These are phyloP conservation scores for Xenosphaeropsis pyriputrescens DNA, from an alignment of 2,329 filamentous ascomycete genomes.

Conservation along the genomic window DNA sequence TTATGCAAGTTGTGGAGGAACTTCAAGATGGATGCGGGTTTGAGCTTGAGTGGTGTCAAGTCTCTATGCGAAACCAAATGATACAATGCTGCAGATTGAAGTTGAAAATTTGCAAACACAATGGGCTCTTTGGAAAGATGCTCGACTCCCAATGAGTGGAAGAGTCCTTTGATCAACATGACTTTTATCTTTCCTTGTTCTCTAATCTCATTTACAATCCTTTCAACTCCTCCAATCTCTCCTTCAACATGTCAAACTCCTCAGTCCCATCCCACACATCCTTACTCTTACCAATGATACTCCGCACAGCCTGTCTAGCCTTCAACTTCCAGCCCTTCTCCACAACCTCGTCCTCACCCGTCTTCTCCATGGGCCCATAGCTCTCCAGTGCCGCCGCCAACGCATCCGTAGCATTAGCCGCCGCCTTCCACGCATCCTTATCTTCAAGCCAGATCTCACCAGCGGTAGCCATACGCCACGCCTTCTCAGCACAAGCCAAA, in stretches of 20 bases:
- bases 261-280: slow-evolving; percentile 68
- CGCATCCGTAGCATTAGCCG: slow-evolving; percentile 55
- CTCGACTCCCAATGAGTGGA: no score
- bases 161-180: no score
- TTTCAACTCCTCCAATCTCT: slow-evolving; percentile 38
- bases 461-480: slow-evolving; percentile 60
- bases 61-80: no score
- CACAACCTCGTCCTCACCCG: slow-evolving; percentile 46
- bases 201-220: not conserved
- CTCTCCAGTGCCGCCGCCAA: slow-evolving; percentile 75
- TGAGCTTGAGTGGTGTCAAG: no score
- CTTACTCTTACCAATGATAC: slow-evolving; percentile 69
- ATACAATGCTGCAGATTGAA: no score
- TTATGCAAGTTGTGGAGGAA: no score
- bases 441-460: slow-evolving; percentile 22
- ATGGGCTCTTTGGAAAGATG: no score
- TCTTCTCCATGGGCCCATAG: slow-evolving; percentile 46
- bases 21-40: no score
- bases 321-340: slow-evolving; percentile 80
- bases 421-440: slow-evolving; percentile 39
- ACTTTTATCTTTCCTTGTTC: no score
- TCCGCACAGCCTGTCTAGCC: slow-evolving; percentile 69
- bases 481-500: slow-evolving; percentile 75
- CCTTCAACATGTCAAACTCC: slow-evolving; percentile 49
- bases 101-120: no score